Base-by-base conservation (phyloP, 2,329 filamentous ascomycete species). In the Graphiopsis chlorocephala region DNA sequence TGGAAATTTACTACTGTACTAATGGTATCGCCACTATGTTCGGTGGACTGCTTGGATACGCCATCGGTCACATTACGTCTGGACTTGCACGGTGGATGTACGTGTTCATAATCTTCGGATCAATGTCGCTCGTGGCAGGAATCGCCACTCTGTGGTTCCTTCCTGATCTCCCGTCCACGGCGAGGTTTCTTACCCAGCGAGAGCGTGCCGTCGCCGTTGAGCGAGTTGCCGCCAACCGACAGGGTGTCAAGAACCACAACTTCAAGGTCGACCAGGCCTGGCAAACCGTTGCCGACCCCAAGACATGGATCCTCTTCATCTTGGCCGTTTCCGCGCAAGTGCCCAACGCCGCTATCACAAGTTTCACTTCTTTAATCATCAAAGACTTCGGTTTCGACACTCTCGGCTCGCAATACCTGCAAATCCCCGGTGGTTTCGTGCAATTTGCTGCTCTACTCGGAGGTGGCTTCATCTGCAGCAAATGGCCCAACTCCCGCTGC, bases 21-120 rank as follows among this genome's bases (percentile, higher is more conserved):
- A 87, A 87, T 67, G 86, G 86, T 2, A 78, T 88, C 14, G 85
- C 84, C 2, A 86, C 84, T 14, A 86, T 86, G 82, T 85, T 88
- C 63, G 86, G 86, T n/a, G 84, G 81, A 0, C 73, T 86, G 0
- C 80, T 87, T 11, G 84, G 83, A 1, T 87, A 87, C 67, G 86
- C 83, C 5, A 80, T 88, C 11, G 86, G 86, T 1, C 84, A 88
- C 70, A 88, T 88, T 68, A 80, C 76, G 0, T 78, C 80, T 4
- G 82, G 80, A 0, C 76, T 85, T 3, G 75, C 79, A 0, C 73
- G 77, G 26, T 86, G 84, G 84, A 84, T 83, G 80, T 85, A 85
- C 65, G 80, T 86, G 23, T 88, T 86, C 74, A 68, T 87, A 17
- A 86, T 88, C 66, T 86, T 81, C 60, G 80, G 80, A 20, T 69